phyloP scores from a whole-genome alignment of 1,284 basidiomycete species.

The Lignosus rhinocerotis region DNA sequence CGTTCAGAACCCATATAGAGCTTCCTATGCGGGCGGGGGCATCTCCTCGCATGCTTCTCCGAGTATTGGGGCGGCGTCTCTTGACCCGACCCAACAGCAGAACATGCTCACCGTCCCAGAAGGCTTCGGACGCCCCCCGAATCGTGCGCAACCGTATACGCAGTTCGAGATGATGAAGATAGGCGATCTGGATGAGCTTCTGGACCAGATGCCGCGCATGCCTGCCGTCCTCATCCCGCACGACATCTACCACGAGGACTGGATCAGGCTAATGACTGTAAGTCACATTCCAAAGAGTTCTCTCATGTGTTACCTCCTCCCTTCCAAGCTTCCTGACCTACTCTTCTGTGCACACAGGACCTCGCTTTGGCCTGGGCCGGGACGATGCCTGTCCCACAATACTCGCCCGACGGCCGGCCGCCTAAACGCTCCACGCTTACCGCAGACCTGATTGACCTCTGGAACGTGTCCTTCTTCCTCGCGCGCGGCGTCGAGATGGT shows the following conservation, averaged over 20 bases:
- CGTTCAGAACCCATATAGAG: constrained; percentile 13
- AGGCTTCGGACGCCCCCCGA: constrained; percentile 69
- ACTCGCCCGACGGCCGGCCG: constrained; percentile 43
- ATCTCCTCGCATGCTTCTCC: constrained; percentile 22
- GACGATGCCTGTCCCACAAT: constrained; percentile 61
- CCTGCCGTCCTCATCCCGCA: constrained; percentile 71
- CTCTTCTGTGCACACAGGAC: constrained; percentile 46
- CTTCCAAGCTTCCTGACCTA: not conserved
- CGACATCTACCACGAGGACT: constrained; percentile 74
- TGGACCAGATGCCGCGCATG: constrained; percentile 65
- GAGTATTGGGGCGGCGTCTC: constrained; percentile 22
- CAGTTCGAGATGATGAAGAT: constrained; percentile 70
- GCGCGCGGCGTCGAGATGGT: constrained; percentile 70
- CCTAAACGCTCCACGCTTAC: constrained; percentile 59
- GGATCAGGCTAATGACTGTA: constrained; percentile 75
- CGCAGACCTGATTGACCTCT: constrained; percentile 72
- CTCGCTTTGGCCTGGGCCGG: constrained; percentile 70
- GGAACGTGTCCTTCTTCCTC: constrained; percentile 75
- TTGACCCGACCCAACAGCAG: constrained; percentile 36
- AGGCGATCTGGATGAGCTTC: constrained; percentile 72
- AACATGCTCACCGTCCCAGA: constrained; percentile 61
- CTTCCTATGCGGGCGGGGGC: constrained; percentile 5
- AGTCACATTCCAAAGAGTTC: constrained; percentile 22
- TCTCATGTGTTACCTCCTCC: not conserved
- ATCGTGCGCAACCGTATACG: constrained; percentile 63